Conservation (phyloP, 2,329 filamentous ascomycete genomes). For the Fusarium verticillioides region DNA sequence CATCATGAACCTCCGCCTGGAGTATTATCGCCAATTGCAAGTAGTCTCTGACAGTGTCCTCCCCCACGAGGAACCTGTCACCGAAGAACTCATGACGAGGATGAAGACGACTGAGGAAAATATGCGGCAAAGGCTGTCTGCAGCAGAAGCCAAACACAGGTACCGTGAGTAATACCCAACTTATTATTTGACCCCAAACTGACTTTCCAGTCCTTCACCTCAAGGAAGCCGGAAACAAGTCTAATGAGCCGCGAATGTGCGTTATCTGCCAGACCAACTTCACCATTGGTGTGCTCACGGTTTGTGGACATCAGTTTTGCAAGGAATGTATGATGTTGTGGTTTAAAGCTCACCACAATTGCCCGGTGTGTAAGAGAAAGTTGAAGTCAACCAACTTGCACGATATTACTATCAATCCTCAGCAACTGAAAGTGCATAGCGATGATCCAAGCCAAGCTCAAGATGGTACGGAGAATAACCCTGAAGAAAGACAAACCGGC, state of each 20-base stretch:
- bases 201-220: constrained; percentile 61
- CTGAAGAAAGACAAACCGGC: constrained; percentile 29
- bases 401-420: constrained; percentile 85
- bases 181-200: neutral
- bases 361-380: constrained; percentile 83
- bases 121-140: constrained; percentile 68
- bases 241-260: constrained; percentile 75
- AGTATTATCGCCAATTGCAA: constrained; percentile 92
- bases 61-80: constrained; percentile 73
- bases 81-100: constrained; percentile 59
- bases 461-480: constrained; percentile 9
- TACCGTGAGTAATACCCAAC: constrained; percentile 64
- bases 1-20: constrained; percentile 85
- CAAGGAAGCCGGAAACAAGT: constrained; percentile 68
- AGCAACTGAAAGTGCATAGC: constrained; percentile 73
- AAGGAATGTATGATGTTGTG: constrained; percentile 86
- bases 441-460: constrained; percentile 27
- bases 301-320: constrained; percentile 93
- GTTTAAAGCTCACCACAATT: constrained; percentile 79
- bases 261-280: constrained; percentile 86
- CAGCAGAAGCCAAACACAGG: constrained; percentile 76
- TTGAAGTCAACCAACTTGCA: constrained; percentile 77
- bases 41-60: constrained; percentile 88
- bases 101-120: constrained; percentile 51
- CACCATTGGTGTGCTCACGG: constrained; percentile 81